phyloP scores from a whole-genome alignment of 2,329 filamentous ascomycete species.

The Raffaelea deltoideospora region DNA sequence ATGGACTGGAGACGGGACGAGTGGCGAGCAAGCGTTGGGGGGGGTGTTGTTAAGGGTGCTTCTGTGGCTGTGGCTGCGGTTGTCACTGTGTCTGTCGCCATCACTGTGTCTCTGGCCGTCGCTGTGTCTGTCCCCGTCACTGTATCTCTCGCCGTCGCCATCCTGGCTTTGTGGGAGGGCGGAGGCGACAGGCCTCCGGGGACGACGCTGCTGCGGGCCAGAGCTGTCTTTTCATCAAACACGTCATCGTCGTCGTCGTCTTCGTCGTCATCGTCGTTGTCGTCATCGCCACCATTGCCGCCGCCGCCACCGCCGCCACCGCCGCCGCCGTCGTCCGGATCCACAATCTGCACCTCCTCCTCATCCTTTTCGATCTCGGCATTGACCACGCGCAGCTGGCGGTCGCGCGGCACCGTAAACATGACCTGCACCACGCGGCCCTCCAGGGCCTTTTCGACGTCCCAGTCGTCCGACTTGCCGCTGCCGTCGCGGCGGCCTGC shows the following conservation, averaged over 20 bases:
- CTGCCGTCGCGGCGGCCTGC: slow-evolving; percentile 9
- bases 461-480: slow-evolving; percentile 44
- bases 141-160: too few species aligned
- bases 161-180: too few species aligned
- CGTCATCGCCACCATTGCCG: neutral
- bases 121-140: too few species aligned
- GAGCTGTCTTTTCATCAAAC: too few species aligned
- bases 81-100: too few species aligned
- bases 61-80: too few species aligned
- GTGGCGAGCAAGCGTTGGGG: neutral
- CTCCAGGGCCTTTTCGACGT: slow-evolving; percentile 59
- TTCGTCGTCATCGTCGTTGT: too few species aligned
- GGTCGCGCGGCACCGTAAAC: slow-evolving; percentile 85
- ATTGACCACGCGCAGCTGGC: slow-evolving; percentile 77
- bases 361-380: slow-evolving; percentile 34
- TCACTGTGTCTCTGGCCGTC: too few species aligned
- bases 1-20: too few species aligned
- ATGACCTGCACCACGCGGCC: slow-evolving; percentile 64
- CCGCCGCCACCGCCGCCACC: neutral
- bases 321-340: slow-evolving; percentile 1
- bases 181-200: slow-evolving; percentile 2
- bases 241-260: too few species aligned
- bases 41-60: neutral
- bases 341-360: slow-evolving; percentile 8
- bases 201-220: too few species aligned